Base-by-base conservation (phyloP, 2,329 filamentous ascomycete species). In the Cladophialophora bantiana region DNA sequence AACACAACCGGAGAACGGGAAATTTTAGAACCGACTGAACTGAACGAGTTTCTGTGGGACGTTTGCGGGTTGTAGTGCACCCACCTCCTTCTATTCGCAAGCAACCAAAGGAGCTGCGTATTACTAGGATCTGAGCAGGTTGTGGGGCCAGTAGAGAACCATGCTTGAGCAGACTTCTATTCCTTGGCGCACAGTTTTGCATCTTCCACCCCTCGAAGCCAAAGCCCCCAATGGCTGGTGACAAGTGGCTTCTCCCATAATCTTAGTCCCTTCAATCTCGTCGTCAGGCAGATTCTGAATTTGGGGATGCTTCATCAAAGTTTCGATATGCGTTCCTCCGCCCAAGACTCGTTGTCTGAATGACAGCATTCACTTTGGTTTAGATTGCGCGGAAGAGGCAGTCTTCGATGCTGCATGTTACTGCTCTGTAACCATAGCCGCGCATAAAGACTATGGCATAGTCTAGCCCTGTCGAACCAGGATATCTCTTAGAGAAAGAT, bases 391-490 rank as follows among this genome's bases (percentile, higher is more conserved):
- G 7, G 35, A 36, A 12, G 10, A 36, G 1, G 35, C 35, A 36
- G 35, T 36, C 35, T 36, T 36, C 35, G 35, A 36, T 36, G 35
- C 35, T 36, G 35, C 2, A 36, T 12, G 35, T 1, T 7, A 36
- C 35, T 3, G 3, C 26, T 26, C 26, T 81, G 69, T 80, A 82
- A 2, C 82, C 82, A 66, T 84, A 81, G 3, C 79, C 77, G 2
- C 77, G 74, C 82, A 84, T 83, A 55, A 84, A 72, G 0, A 82
- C 77, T 4, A 82, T 79, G 4, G 72, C 72, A 45, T 77, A 67
- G n/a, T 74, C 68, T 45, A 70, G 69, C n/a, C 38, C 45, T 13
- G 18, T 15, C 26, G 10, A 56, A 12, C 18, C 18, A 3, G 34
- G n/a, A 18, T 35, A 7, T 6, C 13, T 40, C 12, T 12, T 50